A percentile compares a stretch with the other conserved stretches of the same genome.
Evolutionary conservation across 2,329 filamentous ascomycete genomes (phyloP).

Genomic region (Colletotrichum tamarilloi): DNA sequence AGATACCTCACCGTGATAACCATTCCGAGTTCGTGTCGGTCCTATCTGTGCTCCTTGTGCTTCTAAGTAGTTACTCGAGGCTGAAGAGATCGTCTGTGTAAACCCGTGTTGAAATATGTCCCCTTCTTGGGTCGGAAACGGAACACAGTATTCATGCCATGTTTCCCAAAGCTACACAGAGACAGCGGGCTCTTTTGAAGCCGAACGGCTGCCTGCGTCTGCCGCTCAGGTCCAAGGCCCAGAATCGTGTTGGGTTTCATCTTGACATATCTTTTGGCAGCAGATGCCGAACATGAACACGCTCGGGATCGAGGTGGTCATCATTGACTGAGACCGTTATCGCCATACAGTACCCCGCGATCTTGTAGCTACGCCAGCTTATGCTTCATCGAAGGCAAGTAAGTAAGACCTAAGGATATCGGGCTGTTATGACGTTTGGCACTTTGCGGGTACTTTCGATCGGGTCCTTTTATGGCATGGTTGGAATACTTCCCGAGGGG

Average conservation of each 20-base stretch:
- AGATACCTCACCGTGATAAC: not conserved
- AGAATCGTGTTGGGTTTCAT: not conserved
- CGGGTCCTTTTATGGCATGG: too few species aligned
- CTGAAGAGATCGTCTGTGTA: not conserved
- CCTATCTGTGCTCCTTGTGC: not conserved
- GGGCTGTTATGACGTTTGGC: too few species aligned
- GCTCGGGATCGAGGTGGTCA: not conserved
- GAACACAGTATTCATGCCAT: not conserved
- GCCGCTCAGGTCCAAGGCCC: not conserved
- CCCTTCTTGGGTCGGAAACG: not conserved
- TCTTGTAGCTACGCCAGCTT: not conserved
- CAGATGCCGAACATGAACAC: not conserved
- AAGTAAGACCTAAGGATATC: too few species aligned
- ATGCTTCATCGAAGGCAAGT: too few species aligned
- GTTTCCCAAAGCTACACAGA: not conserved
- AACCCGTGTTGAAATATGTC: not conserved
- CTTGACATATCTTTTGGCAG: not conserved
- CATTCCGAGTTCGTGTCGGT: not conserved
- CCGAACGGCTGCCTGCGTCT: slow-evolving; percentile 17
- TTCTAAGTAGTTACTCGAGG: slow-evolving; percentile 5
- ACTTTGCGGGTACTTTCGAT: not conserved
- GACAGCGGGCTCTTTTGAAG: not conserved
- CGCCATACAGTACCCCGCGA: not conserved
- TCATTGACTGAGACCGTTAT: not conserved
- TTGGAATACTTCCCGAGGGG: too few species aligned